A percentile compares a stretch with the other conserved stretches of the same genome.
Evolutionary conservation across 2,329 filamentous ascomycete species (phyloP).

Genomic region (Fusarium sarcochroum): DNA sequence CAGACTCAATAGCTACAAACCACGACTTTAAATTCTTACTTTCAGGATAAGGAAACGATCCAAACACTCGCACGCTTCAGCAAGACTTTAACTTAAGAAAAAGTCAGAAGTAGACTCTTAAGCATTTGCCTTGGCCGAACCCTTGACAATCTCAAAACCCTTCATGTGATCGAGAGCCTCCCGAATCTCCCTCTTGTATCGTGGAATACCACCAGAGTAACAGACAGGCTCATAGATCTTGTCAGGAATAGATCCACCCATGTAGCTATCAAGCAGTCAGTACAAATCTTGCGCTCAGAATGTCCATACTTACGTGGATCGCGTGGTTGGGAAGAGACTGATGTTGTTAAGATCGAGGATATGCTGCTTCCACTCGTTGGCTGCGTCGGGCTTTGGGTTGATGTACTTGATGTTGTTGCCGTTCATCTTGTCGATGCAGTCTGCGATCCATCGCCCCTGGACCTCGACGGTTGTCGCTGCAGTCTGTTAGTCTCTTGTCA

Average conservation of each 20-base stretch:
- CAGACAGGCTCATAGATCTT: constrained; percentile 67
- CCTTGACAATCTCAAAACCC: constrained; percentile 43
- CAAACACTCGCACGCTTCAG: too few species aligned
- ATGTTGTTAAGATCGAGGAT: constrained; percentile 62
- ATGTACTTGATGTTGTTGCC: constrained; percentile 63
- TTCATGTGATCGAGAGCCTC: constrained; percentile 37
- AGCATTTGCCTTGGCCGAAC: background rate
- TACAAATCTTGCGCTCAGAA: background rate
- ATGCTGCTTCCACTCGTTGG: constrained; percentile 63
- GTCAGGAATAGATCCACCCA: constrained; percentile 68
- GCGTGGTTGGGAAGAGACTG: constrained; percentile 64
- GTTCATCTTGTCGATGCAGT: constrained; percentile 64
- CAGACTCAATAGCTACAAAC: too few species aligned
- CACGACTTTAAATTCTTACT: too few species aligned
- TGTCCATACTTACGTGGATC: constrained; percentile 23
- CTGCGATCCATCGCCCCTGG: constrained; percentile 70
- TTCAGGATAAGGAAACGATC: too few species aligned
- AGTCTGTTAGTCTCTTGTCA: background rate
- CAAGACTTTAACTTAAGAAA: too few species aligned
- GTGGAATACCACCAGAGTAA: constrained; percentile 59
- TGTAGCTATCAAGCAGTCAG: constrained; percentile 61
- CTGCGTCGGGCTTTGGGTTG: constrained; percentile 62
- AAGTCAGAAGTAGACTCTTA: too few species aligned
- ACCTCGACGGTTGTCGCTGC: constrained; percentile 63
- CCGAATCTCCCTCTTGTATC: constrained; percentile 50